Conservation (phyloP, 2,329 filamentous ascomycete species). For the Aspergillus bombycis region DNA sequence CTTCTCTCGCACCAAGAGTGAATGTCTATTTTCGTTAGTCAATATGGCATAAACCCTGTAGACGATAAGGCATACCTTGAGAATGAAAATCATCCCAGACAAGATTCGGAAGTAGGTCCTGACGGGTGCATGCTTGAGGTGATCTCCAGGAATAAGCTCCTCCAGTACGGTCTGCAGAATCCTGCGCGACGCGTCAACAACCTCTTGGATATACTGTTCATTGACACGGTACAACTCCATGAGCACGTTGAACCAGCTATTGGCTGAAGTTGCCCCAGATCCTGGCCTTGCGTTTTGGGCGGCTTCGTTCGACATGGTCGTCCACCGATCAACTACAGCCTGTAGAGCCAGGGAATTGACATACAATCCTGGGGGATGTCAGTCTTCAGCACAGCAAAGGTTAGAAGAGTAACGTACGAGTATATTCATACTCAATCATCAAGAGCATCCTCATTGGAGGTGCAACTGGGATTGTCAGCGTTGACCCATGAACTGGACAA, state of each 20-base stretch:
- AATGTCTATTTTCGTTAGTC: conserved; percentile 53
- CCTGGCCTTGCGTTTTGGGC: conserved; percentile 31
- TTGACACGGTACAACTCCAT: conserved; percentile 60
- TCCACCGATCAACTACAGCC: conserved; percentile 91
- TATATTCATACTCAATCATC: conserved; percentile 93
- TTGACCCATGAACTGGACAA: not conserved
- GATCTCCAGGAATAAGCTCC: conserved; percentile 59
- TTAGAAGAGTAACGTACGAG: conserved; percentile 57
- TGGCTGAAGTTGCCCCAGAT: conserved; percentile 33
- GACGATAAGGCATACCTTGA: conserved; percentile 52
- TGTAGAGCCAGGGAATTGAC: conserved; percentile 93
- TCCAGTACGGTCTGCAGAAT: conserved; percentile 64
- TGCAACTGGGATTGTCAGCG: conserved; percentile 46
- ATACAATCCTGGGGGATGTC: conserved; percentile 60
- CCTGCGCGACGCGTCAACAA: conserved; percentile 63
- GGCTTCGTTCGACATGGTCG: conserved; percentile 62
- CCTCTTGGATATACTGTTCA: conserved; percentile 63
- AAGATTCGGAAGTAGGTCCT: conserved; percentile 67
- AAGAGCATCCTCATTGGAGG: conserved; percentile 72
- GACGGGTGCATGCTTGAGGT: conserved; percentile 64
- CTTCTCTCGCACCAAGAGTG: conserved; percentile 64
- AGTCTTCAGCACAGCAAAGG: conserved; percentile 14
- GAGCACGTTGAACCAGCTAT: conserved; percentile 41
- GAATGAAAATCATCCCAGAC: conserved; percentile 65
- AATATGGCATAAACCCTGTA: not conserved